These are phyloP conservation scores for Isochrysis galbana DNA, from an alignment of 78 protist species.

Conservation along the genomic window DNA sequence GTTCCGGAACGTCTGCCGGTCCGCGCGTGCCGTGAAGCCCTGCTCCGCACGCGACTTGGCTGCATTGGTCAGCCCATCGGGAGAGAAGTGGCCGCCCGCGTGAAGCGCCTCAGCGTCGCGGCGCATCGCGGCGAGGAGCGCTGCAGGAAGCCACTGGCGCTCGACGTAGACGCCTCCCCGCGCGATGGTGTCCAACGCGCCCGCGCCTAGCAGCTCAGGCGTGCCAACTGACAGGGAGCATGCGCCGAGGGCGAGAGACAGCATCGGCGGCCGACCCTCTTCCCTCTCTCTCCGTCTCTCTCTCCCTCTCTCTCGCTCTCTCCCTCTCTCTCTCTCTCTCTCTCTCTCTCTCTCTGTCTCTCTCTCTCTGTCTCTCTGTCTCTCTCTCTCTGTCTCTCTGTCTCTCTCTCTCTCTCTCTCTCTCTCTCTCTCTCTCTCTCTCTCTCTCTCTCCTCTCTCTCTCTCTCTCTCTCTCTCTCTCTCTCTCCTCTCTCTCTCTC, in stretches of 20 bases:
- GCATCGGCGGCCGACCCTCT: no score
- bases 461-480: background rate
- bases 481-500: background rate
- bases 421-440: background rate
- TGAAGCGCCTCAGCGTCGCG: background rate
- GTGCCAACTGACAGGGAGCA: no score
- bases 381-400: background rate
- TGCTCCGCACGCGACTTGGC: background rate
- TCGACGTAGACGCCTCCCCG: background rate
- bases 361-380: background rate
- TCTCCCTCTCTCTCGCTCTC: no score
- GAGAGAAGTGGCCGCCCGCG: background rate
- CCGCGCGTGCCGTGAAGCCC: background rate
- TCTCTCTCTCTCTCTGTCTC: background rate
- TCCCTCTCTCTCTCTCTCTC: background rate
- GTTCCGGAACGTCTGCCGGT: background rate
- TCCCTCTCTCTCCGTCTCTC: background rate
- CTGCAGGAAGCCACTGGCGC: background rate
- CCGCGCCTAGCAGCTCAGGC: background rate
- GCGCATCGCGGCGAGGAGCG: background rate
- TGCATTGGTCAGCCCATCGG: background rate
- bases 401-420: background rate
- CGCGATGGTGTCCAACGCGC: background rate
- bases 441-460: background rate
- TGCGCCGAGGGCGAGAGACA: no score